A percentile compares a stretch with the other conserved stretches of the same genome.
Conservation (phyloP, 306 rosid species). For the Chamaecrista fasciculata region DNA sequence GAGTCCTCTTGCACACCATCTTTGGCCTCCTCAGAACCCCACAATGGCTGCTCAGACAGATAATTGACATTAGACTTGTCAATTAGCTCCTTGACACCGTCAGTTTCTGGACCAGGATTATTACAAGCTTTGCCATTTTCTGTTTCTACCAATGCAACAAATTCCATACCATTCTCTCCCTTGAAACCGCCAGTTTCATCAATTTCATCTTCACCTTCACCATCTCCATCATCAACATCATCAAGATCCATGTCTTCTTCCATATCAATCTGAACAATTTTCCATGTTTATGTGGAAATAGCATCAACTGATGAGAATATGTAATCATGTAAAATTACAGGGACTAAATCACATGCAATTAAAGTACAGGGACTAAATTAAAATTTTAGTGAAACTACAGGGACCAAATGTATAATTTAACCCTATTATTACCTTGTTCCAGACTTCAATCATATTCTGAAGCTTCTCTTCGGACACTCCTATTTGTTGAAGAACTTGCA, state of each 20-base stretch:
- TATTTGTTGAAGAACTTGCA: slow-evolving; percentile 81
- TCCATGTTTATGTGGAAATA: slow-evolving; percentile 15
- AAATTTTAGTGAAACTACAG: no score
- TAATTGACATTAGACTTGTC: slow-evolving; percentile 16
- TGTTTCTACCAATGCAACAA: slow-evolving; percentile 14
- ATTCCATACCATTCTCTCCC: slow-evolving; percentile 35
- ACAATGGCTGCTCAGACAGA: slow-evolving; percentile 28
- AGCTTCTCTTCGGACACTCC: slow-evolving; percentile 81
- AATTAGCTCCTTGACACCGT: slow-evolving; percentile 10
- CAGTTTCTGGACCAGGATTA: slow-evolving; percentile 25
- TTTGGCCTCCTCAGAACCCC: slow-evolving; percentile 24
- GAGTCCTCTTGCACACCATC: slow-evolving; percentile 50
- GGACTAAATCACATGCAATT: no score
- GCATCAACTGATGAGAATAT: neutral
- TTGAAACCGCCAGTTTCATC: slow-evolving; percentile 37
- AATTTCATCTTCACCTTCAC: slow-evolving; percentile 27
- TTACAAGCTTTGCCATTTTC: slow-evolving; percentile 10
- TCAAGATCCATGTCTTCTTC: slow-evolving; percentile 48
- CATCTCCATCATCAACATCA: slow-evolving; percentile 47
- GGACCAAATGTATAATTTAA: no score
- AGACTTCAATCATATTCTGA: slow-evolving; percentile 89
- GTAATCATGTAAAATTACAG: no score
- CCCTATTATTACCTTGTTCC: slow-evolving; percentile 94
- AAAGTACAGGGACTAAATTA: no score
- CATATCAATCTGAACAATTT: slow-evolving; percentile 64